Percentiles rank a stretch among this genome's conserved stretches.
phyloP scores from a whole-genome alignment of 1,284 basidiomycete species.

The Leucocoprinus gongylophorus region DNA sequence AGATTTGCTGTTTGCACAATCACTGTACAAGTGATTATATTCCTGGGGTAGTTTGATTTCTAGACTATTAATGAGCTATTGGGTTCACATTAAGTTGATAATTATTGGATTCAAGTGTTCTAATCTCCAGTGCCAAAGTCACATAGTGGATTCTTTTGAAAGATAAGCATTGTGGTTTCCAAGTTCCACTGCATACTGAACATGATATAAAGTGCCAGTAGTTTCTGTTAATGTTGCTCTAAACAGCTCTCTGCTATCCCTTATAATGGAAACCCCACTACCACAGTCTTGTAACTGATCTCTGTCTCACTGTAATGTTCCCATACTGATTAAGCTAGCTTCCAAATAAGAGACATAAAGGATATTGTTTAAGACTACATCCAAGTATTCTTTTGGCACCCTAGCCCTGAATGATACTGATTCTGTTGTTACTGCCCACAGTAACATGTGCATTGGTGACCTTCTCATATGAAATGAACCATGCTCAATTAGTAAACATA shows the following conservation, averaged over 20 bases:
- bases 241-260: background rate
- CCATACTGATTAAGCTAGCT: constrained; percentile 12
- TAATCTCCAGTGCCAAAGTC: constrained; percentile 11
- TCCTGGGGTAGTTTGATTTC: background rate
- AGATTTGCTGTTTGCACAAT: constrained; percentile 14
- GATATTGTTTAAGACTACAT: too few relatives aligned
- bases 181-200: background rate
- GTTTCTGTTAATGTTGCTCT: constrained; percentile 4
- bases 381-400: too few relatives aligned
- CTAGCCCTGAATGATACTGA: too few relatives aligned
- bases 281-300: too few relatives aligned
- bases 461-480: too few relatives aligned
- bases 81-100: too few relatives aligned
- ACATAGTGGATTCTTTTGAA: constrained; percentile 1
- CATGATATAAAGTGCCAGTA: background rate
- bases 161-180: background rate
- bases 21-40: constrained; percentile 13
- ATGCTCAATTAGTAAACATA: too few relatives aligned
- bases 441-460: too few relatives aligned
- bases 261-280: background rate
- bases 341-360: constrained; percentile 9
- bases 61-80: constrained; percentile 12
- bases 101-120: constrained; percentile 12
- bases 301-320: constrained; percentile 7
- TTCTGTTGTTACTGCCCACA: too few relatives aligned